phyloP scores from a whole-genome alignment of 345 rosid genomes.

The Hibiscus syriacus region DNA sequence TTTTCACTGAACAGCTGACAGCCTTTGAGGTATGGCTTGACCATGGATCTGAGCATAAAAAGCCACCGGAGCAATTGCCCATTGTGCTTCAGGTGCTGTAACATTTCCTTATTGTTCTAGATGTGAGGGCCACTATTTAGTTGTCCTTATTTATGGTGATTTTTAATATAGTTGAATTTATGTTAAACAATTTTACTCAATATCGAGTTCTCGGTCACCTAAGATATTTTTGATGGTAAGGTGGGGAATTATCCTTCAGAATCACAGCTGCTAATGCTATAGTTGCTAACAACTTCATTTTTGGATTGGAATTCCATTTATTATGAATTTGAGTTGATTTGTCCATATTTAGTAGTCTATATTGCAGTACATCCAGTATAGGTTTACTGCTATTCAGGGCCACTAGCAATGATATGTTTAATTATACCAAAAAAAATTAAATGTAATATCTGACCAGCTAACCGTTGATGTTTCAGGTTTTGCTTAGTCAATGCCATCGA shows the following conservation, averaged over 20 bases:
- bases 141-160: constrained; percentile 6
- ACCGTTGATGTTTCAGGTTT: constrained; percentile 52
- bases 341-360: not conserved
- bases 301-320: not conserved
- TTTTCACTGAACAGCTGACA: constrained; percentile 91
- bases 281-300: not conserved
- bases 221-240: not conserved
- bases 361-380: not conserved
- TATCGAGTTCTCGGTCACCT: not conserved
- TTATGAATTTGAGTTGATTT: not conserved
- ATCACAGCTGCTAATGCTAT: not conserved
- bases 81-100: constrained; percentile 92
- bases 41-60: constrained; percentile 95
- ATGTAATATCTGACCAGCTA: constrained; percentile 4
- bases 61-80: constrained; percentile 98
- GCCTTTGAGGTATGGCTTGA: constrained; percentile 99
- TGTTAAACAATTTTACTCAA: not conserved
- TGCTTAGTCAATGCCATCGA: constrained; percentile 98
- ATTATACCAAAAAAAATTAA: not conserved
- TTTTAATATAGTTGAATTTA: not conserved
- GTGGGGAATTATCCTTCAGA: not conserved
- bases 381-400: not conserved
- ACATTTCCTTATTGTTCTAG: constrained; percentile 9
- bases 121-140: constrained; percentile 6
- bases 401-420: not conserved